phyloP scores from a whole-genome alignment of 495 filamentous ascomycete species.

The Glonium stellatum region DNA sequence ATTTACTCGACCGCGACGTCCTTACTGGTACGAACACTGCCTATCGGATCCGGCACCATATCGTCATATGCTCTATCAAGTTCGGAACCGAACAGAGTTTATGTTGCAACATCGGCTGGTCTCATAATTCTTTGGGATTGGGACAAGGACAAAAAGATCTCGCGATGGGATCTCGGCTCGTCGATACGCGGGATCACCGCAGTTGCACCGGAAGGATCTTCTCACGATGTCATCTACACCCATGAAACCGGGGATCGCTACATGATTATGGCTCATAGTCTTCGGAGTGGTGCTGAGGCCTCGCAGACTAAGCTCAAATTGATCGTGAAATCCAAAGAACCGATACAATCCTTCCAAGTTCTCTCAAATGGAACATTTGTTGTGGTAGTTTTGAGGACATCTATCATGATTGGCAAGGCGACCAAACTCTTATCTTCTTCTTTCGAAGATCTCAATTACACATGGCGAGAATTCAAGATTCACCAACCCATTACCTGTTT shows the following conservation, averaged over 20 bases:
- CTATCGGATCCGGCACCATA: slow-evolving; percentile 36
- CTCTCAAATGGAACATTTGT: slow-evolving; percentile 38
- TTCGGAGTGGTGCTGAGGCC: slow-evolving; percentile 10
- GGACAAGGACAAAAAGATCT: slow-evolving; percentile 50
- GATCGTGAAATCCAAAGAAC: slow-evolving; percentile 19
- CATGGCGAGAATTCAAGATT: slow-evolving; percentile 48
- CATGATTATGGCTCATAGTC: slow-evolving; percentile 20
- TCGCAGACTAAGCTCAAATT: slow-evolving; percentile 18
- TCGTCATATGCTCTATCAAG: slow-evolving; percentile 55
- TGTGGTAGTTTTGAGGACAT: slow-evolving; percentile 32
- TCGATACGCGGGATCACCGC: slow-evolving; percentile 35
- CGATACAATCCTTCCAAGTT: slow-evolving; percentile 32
- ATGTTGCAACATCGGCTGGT: slow-evolving; percentile 62
- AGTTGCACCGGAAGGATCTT: not conserved
- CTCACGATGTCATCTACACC: slow-evolving; percentile 20
- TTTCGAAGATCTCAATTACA: slow-evolving; percentile 38
- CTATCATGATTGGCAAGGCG: slow-evolving; percentile 32
- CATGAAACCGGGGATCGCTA: slow-evolving; percentile 14
- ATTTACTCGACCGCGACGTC: slow-evolving; percentile 78
- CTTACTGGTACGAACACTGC: slow-evolving; percentile 59
- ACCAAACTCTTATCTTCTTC: slow-evolving; percentile 7
- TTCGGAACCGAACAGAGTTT: slow-evolving; percentile 51
- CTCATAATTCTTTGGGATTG: slow-evolving; percentile 69
- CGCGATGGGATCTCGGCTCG: slow-evolving; percentile 43
- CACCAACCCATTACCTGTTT: slow-evolving; percentile 52